Evolutionary conservation across 306 rosid genomes (phyloP).

Genomic region (Ammopiptanthus mongolicus): DNA sequence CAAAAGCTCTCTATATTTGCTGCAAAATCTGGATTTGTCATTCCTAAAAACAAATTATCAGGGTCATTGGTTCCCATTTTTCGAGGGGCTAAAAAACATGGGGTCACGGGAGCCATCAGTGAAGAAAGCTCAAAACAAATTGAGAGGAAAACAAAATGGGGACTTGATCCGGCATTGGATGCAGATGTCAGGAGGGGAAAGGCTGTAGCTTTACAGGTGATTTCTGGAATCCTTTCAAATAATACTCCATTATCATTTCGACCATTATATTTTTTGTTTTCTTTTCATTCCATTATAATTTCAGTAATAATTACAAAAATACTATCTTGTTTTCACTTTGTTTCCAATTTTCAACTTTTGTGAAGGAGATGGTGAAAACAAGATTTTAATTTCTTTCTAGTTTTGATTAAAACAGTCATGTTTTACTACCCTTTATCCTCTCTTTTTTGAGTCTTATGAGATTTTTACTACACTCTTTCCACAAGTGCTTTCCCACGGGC

Average conservation of each 20-base stretch:
- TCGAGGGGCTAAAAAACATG: conserved; percentile 51
- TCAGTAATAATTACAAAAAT: neutral
- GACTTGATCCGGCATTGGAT: conserved; percentile 69
- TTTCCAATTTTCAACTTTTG: no score
- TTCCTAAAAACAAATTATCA: conserved; percentile 85
- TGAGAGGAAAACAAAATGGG: conserved; percentile 83
- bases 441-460: neutral
- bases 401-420: conserved; percentile 8
- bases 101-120: conserved; percentile 38
- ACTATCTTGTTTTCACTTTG: no score
- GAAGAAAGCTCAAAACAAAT: conserved; percentile 55
- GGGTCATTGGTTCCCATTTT: conserved; percentile 80
- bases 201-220: conserved; percentile 87
- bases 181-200: conserved; percentile 62
- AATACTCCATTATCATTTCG: neutral
- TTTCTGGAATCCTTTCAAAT: conserved; percentile 14
- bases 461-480: neutral
- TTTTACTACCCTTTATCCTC: neutral
- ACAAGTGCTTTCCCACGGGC: neutral
- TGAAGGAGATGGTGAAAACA: no score
- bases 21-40: conserved; percentile 83
- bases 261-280: neutral
- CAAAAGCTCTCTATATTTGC: conserved; percentile 77
- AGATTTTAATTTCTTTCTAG: neutral
- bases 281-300: neutral